Evolutionary conservation across 2,329 filamentous ascomycete genomes (phyloP), one percentile per base, ranked within the genome.

Genomic region (Cladophialophora psammophila): DNA sequence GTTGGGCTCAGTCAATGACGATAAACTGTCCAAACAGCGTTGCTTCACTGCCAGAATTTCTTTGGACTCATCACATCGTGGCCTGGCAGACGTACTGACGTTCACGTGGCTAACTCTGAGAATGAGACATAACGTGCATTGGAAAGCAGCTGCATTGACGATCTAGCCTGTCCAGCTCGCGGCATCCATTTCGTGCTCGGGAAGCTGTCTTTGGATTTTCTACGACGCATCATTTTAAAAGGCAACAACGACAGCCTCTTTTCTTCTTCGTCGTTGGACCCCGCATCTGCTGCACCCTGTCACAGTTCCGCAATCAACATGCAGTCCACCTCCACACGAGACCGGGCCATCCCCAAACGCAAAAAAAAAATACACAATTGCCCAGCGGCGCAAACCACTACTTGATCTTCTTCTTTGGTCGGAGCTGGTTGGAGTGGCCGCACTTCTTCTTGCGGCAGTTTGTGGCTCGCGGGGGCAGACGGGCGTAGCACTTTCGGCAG

Each of bases 371-470:
- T 42, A 64, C 34, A 74, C 75, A 76, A 76, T 73, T 72, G 75
- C 76, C 73, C 75, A 79, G 76, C 85, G 45, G 20, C 45, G 45
- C 45, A 50, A 81, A 79, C 82, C 83, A 86, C 83, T 91, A 94
- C 87, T 97, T 97, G 83, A 97, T 90, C 94, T 99, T 99, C 94
- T 99, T 99, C 94, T 99, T 99, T 84, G 95, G 95, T 86, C 95
- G 93, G 83, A 99, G 92, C 90, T 99, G 95, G 92, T 98, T 98
- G 87, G 91, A 96, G 91, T 98, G 95, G 74, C 94, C 95, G 86
- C 94, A 98, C 90, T 98, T 98, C 88, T 94, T 94, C 93, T 98
- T 98, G 80, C 94, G 90, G 92, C 95, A 99, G 92, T 99, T 99
- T 89, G 94, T 97, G 79, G 95, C 95, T 90, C 95, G 93, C 76